A percentile compares a stretch with the other conserved stretches of the same genome.
Evolutionary conservation across 306 rosid genomes (phyloP).

Genomic region (Lotus japonicus): DNA sequence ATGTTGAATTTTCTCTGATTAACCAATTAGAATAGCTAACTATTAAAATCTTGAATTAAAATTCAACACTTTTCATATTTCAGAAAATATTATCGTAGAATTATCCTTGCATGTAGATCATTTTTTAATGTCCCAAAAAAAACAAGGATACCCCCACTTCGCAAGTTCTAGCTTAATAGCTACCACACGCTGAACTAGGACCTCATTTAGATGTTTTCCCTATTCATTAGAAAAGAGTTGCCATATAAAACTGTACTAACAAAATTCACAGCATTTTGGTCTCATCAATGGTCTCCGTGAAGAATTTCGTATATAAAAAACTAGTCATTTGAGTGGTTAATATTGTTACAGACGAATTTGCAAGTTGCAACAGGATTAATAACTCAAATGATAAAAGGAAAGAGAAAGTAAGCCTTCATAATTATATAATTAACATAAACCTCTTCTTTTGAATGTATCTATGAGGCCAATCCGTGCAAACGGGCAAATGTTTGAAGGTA

Average conservation of each 20-base stretch:
- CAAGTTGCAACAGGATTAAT: neutral
- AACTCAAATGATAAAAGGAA: neutral
- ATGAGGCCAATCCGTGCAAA: constrained; percentile 17
- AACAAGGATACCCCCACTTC: too few species aligned
- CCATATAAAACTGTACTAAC: neutral
- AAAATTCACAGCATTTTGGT: neutral
- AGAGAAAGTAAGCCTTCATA: neutral
- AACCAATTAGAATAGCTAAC: too few species aligned
- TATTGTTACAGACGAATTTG: neutral
- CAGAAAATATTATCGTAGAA: too few species aligned
- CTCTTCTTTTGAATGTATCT: constrained; percentile 11
- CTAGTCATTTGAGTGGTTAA: neutral
- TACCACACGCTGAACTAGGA: too few species aligned
- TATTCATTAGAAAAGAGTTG: too few species aligned
- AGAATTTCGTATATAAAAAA: neutral
- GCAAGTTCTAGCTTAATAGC: too few species aligned
- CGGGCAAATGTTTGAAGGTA: constrained; percentile 2
- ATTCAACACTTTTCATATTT: too few species aligned
- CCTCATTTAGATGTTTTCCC: too few species aligned
- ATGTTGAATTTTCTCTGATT: too few species aligned
- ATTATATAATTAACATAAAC: neutral
- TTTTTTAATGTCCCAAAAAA: too few species aligned
- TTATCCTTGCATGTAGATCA: too few species aligned
- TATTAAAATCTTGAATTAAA: too few species aligned
- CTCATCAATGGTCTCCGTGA: neutral